Evolutionary conservation across 2,329 filamentous ascomycete genomes (phyloP).

Genomic region (Fusarium succisae): DNA sequence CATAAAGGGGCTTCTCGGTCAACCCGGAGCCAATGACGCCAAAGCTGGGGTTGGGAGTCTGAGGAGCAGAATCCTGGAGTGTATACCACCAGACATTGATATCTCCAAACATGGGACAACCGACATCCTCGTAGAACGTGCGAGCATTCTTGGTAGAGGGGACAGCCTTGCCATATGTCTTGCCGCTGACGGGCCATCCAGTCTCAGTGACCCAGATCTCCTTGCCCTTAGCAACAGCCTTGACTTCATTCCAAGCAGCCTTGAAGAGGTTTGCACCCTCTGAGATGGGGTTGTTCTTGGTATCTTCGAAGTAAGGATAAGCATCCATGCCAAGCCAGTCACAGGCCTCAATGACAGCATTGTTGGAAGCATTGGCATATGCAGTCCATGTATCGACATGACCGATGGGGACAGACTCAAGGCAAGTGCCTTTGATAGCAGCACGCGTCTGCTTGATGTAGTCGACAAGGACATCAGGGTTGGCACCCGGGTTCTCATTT

Average conservation of each 20-base stretch:
- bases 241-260: conserved; percentile 69
- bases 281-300: conserved; percentile 71
- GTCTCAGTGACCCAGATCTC: conserved; percentile 89
- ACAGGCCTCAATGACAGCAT: conserved; percentile 70
- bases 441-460: conserved; percentile 77
- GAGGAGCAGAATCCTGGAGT: conserved; percentile 71
- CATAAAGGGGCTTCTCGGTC: conserved; percentile 65
- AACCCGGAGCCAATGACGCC: conserved; percentile 70
- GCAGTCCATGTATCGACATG: conserved; percentile 93
- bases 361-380: conserved; percentile 78
- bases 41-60: conserved; percentile 73
- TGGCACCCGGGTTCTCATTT: conserved; percentile 69
- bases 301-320: conserved; percentile 85
- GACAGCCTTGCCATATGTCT: conserved; percentile 68
- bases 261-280: conserved; percentile 74
- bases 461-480: conserved; percentile 68
- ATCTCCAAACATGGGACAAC: conserved; percentile 73
- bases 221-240: conserved; percentile 69
- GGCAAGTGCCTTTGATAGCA: conserved; percentile 69
- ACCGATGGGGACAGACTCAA: conserved; percentile 70
- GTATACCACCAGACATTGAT: conserved; percentile 81
- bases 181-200: conserved; percentile 82
- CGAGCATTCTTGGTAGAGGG: conserved; percentile 75
- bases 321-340: conserved; percentile 89
- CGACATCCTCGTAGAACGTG: conserved; percentile 82